Percentiles rank a stretch among this genome's conserved stretches.
These are phyloP conservation scores for Rhodosporidiobolus odoratus DNA, from an alignment of 768 basidiomycete species.

Conservation along the genomic window DNA sequence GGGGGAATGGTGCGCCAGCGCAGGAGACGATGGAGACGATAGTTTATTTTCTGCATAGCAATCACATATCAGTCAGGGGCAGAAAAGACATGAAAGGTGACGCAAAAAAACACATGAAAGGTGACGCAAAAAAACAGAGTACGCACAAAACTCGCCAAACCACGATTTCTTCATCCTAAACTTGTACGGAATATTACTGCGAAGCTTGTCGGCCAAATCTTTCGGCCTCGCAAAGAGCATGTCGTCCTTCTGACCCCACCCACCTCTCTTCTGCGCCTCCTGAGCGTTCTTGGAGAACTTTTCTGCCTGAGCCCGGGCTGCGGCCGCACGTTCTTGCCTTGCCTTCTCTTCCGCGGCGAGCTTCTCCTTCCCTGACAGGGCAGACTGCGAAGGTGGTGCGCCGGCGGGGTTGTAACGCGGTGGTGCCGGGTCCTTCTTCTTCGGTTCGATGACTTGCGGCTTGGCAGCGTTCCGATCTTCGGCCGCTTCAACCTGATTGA, in stretches of 20 bases:
- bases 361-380: background rate
- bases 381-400: background rate
- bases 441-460: background rate
- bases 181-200: conserved; percentile 42
- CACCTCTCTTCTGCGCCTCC: conserved; percentile 39
- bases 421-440: background rate
- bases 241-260: conserved; percentile 28
- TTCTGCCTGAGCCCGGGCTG: conserved; percentile 35
- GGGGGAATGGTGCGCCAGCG: too few relatives aligned
- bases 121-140: background rate
- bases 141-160: conserved; percentile 16
- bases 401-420: conserved; percentile 11
- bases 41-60: too few relatives aligned
- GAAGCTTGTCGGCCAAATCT: conserved; percentile 39
- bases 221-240: conserved; percentile 38
- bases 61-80: too few relatives aligned
- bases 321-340: conserved; percentile 30
- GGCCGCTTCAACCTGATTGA: conserved; percentile 1
- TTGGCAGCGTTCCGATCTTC: conserved; percentile 12
- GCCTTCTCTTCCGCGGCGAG: conserved; percentile 26
- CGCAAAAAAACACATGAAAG: too few relatives aligned
- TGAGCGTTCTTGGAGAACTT: conserved; percentile 33
- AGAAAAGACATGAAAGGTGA: too few relatives aligned
- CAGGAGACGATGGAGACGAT: too few relatives aligned
- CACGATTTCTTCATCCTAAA: conserved; percentile 26